A percentile compares a stretch with the other conserved stretches of the same genome.
phyloP scores from a whole-genome alignment of 768 basidiomycete genomes.

The Leucosporidium yakuticum region DNA sequence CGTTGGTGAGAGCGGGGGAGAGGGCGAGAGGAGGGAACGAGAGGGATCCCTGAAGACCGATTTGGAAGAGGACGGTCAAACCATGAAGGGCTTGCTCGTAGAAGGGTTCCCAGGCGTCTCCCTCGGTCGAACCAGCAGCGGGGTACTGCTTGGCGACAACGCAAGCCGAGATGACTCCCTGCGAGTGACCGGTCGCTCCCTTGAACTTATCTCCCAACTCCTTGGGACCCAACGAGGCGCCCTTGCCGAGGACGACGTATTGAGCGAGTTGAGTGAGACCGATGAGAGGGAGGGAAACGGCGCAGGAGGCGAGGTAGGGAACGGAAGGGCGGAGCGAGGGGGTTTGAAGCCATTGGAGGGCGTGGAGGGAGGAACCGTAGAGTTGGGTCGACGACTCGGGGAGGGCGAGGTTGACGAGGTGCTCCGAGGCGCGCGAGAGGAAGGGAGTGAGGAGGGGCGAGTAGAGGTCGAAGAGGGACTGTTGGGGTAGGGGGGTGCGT shows the following conservation, averaged over 20 bases:
- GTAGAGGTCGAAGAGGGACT: conserved; percentile 85
- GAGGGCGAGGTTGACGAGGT: conserved; percentile 51
- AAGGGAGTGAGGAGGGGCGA: conserved; percentile 66
- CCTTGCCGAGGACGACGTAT: conserved; percentile 72
- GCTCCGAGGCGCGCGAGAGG: conserved; percentile 65
- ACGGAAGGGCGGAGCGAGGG: conserved; percentile 63
- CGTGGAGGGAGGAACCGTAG: conserved; percentile 76
- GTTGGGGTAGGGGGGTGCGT: conserved; percentile 56
- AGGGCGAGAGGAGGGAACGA: conserved; percentile 87
- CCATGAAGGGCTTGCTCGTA: conserved; percentile 71
- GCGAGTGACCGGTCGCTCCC: conserved; percentile 94
- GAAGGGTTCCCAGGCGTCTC: conserved; percentile 54
- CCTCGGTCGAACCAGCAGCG: conserved; percentile 41
- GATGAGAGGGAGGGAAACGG: conserved; percentile 90
- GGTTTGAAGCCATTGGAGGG: conserved; percentile 75
- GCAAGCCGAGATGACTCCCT: conserved; percentile 92
- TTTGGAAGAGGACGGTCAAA: conserved; percentile 85
- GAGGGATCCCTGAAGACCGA: conserved; percentile 86
- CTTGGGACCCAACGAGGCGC: conserved; percentile 38
- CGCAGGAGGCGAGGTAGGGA: conserved; percentile 84
- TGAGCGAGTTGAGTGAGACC: conserved; percentile 93
- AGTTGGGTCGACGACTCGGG: conserved; percentile 47
- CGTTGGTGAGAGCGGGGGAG: conserved; percentile 78
- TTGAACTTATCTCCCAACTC: conserved; percentile 68
- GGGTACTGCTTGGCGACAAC: conserved; percentile 72